phyloP scores from a whole-genome alignment of 2,329 filamentous ascomycete genomes.

The Fusarium penzigii region DNA sequence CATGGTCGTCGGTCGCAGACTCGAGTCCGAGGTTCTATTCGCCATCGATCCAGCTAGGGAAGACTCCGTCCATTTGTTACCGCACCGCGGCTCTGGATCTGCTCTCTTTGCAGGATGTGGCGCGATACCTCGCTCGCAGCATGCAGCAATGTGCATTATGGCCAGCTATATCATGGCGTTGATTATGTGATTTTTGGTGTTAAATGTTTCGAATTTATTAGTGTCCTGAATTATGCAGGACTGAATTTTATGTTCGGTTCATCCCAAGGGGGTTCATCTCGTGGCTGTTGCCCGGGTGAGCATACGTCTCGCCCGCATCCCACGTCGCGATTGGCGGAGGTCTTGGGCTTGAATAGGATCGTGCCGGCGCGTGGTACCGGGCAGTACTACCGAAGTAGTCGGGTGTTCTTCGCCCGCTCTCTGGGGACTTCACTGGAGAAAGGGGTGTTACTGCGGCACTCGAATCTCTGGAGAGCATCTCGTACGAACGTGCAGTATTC shows the following conservation, averaged over 20 bases:
- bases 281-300: constrained; percentile 34
- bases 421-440: constrained; percentile 40
- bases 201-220: neutral
- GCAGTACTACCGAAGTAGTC: constrained; percentile 59
- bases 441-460: constrained; percentile 55
- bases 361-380: constrained; percentile 54
- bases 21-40: no score
- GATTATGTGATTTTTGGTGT: no score
- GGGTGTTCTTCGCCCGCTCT: constrained; percentile 47
- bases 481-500: constrained; percentile 70
- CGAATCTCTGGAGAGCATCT: constrained; percentile 71
- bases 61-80: no score
- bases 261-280: constrained; percentile 57
- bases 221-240: constrained; percentile 1
- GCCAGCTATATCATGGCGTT: no score
- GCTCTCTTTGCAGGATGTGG: no score
- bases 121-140: no score
- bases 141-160: no score
- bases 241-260: constrained; percentile 50
- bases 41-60: no score
- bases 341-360: constrained; percentile 58
- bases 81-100: no score
- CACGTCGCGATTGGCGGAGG: constrained; percentile 46
- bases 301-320: constrained; percentile 45
- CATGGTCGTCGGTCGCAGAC: no score